Evolutionary conservation across 148 eudicot species (phyloP).

Genomic region (Vaccinium myrtillus): DNA sequence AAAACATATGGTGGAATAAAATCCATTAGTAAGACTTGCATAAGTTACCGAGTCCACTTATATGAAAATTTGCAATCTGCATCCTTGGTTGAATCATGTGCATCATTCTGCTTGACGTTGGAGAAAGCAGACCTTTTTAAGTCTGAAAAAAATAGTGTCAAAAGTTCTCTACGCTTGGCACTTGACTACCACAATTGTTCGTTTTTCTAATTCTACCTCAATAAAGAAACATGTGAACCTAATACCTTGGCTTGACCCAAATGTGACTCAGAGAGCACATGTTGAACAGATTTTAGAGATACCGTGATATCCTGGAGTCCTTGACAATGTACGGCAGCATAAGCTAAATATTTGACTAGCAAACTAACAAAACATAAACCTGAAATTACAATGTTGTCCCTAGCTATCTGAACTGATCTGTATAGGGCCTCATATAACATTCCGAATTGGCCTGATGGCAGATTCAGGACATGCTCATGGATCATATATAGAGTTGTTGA

Average conservation of each 20-base stretch:
- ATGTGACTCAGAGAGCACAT: too few relatives aligned
- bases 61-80: neutral
- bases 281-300: too few relatives aligned
- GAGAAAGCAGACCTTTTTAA: neutral
- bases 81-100: neutral
- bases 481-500: neutral
- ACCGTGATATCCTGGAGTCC: too few relatives aligned
- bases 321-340: too few relatives aligned
- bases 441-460: slow-evolving; percentile 5
- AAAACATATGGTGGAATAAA: neutral
- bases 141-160: neutral
- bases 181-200: neutral
- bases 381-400: neutral
- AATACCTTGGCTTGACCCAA: too few relatives aligned
- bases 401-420: neutral
- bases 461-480: neutral
- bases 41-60: neutral
- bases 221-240: too few relatives aligned
- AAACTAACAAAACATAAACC: too few relatives aligned
- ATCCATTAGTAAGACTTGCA: neutral
- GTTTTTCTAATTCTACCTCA: too few relatives aligned
- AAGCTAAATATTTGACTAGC: too few relatives aligned
- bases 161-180: neutral
- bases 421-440: neutral
- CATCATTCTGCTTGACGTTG: neutral